Base-by-base conservation (phyloP, 1,139 yeast genomes). In the Taphrina pruni region DNA sequence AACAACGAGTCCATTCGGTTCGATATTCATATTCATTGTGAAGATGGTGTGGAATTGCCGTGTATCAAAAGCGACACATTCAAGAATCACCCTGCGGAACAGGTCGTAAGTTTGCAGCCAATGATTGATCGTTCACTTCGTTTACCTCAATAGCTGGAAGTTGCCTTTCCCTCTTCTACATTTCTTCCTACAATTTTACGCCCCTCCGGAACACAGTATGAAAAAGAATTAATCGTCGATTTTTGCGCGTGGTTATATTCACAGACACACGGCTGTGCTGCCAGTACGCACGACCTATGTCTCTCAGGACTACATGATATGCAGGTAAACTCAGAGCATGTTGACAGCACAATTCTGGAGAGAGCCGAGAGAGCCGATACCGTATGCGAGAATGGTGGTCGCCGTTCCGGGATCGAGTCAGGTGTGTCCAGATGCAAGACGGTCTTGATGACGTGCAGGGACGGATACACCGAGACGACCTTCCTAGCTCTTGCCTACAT, bases 391-490 rank as follows among this genome's bases (percentile, higher is more conserved):
- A n/a, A n/a, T n/a, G n/a, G n/a, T n/a, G n/a, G n/a, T n/a, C n/a
- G n/a, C n/a, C n/a, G n/a, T n/a, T n/a, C n/a, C n/a, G n/a, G n/a
- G n/a, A n/a, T n/a, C n/a, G n/a, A n/a, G n/a, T n/a, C n/a, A n/a
- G n/a, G n/a, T n/a, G n/a, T n/a, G n/a, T 21, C 66, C 9, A n/a
- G n/a, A 21, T 5, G 14, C 8, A 43, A 52, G 51, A 84, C 5
- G 76, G 83, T 1, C 77, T 72, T 93, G 72, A 81, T 92, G 17
- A 88, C 88, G 76, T 92, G 97, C 76, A 85, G 90, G 3, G 97
- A 93, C 79, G 98, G 98, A 0, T 93, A 92, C 78, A 91, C 97
- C 0, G 97, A 93, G 76, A 89, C 93, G 71, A 87, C 97, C 5
- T 81, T 93, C 39, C 79, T 93, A 61, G 85, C 87, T 0, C 80